Evolutionary conservation across 2,329 filamentous ascomycete species (phyloP).

Genomic region (Lomentospora prolificans): DNA sequence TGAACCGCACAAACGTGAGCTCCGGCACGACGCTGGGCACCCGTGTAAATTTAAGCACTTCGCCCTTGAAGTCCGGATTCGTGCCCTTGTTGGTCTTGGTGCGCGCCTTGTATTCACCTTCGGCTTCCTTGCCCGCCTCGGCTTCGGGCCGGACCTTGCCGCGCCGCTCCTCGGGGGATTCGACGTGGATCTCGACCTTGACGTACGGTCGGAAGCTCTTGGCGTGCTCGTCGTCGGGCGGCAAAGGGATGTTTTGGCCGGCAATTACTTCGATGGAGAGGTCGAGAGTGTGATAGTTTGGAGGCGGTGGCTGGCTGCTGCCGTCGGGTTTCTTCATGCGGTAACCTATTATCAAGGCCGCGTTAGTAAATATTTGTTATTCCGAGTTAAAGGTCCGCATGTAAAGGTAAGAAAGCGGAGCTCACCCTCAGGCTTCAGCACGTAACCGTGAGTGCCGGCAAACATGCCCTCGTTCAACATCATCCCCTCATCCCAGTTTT

Average conservation of each 20-base stretch:
- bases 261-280: slow-evolving; percentile 66
- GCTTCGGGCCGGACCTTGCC: slow-evolving; percentile 27
- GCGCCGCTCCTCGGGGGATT: slow-evolving; percentile 43
- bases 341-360: slow-evolving; percentile 18
- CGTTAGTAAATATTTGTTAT: too few relatives aligned
- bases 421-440: slow-evolving; percentile 67
- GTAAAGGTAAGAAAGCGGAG: too few relatives aligned
- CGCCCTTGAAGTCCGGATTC: slow-evolving; percentile 52
- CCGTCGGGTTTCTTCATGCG: slow-evolving; percentile 15
- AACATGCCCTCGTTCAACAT: slow-evolving; percentile 97
- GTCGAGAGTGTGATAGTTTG: slow-evolving; percentile 48
- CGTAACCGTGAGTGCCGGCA: slow-evolving; percentile 70
- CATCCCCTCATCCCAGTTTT: slow-evolving; percentile 82
- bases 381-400: not conserved
- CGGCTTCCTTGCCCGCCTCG: slow-evolving; percentile 23
- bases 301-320: slow-evolving; percentile 10
- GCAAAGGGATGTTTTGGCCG: slow-evolving; percentile 66
- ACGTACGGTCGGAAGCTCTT: slow-evolving; percentile 67
- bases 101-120: slow-evolving; percentile 44
- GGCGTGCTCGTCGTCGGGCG: slow-evolving; percentile 35
- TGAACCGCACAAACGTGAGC: slow-evolving; percentile 69
- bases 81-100: slow-evolving; percentile 49
- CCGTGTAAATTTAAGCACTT: slow-evolving; percentile 46
- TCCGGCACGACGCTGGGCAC: slow-evolving; percentile 53
- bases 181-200: slow-evolving; percentile 75